Evolutionary conservation across 140 eudicot species (phyloP).

Genomic region (Anethum foeniculum): DNA sequence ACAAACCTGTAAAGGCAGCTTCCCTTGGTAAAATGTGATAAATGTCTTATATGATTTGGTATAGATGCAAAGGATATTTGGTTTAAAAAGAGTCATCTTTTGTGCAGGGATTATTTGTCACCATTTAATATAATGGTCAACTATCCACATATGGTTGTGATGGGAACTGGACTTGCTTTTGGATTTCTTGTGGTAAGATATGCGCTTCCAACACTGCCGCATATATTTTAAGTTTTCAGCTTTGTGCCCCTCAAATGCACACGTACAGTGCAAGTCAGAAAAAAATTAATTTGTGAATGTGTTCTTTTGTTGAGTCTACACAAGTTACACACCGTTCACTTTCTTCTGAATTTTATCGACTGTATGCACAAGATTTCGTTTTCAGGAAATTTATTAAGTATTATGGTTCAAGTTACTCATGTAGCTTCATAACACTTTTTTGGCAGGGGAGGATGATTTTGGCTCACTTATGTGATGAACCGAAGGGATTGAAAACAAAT

Average conservation of each 20-base stretch:
- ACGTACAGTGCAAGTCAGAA: background rate
- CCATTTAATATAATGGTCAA: constrained; percentile 59
- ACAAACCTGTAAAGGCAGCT: background rate
- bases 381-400: background rate
- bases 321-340: background rate
- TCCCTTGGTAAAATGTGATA: background rate
- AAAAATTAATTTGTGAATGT: background rate
- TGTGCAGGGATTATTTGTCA: constrained; percentile 87
- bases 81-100: background rate
- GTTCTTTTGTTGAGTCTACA: background rate
- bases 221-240: background rate
- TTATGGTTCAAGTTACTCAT: background rate
- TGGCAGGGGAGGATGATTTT: constrained; percentile 98
- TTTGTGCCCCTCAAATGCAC: background rate
- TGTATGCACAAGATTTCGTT: background rate
- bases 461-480: constrained; percentile 96
- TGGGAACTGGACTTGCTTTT: constrained; percentile 92
- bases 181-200: constrained; percentile 94
- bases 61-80: background rate
- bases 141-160: constrained; percentile 73
- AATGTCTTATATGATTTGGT: background rate
- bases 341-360: background rate
- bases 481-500: constrained; percentile 93
- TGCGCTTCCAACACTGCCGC: background rate
- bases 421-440: background rate